Conservation (phyloP, 1,284 basidiomycete species). For the Melampsora americana region DNA sequence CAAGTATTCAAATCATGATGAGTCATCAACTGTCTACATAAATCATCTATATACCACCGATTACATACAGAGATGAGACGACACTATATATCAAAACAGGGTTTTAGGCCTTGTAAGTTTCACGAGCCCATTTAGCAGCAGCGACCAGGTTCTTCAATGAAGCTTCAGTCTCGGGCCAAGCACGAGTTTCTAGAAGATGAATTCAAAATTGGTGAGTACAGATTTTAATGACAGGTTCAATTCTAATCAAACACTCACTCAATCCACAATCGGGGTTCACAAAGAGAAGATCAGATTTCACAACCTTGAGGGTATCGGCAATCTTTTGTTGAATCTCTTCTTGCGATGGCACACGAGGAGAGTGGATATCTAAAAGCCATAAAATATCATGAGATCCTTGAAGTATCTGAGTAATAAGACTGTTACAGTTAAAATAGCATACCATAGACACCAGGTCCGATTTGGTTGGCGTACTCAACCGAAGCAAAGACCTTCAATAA, state of each 20-base stretch:
- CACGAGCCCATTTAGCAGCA: slow-evolving; percentile 44
- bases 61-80: background rate
- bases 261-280: slow-evolving; percentile 81
- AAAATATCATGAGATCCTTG: background rate
- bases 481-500: slow-evolving; percentile 91
- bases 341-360: slow-evolving; percentile 89
- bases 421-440: slow-evolving; percentile 48
- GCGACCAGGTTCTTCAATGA: slow-evolving; percentile 81
- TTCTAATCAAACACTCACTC: slow-evolving; percentile 49
- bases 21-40: background rate
- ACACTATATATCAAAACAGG: background rate
- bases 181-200: slow-evolving; percentile 67
- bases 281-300: slow-evolving; percentile 57
- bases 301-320: slow-evolving; percentile 63
- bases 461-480: slow-evolving; percentile 94
- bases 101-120: slow-evolving; percentile 42
- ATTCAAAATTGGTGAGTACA: background rate
- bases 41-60: background rate
- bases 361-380: slow-evolving; percentile 99
- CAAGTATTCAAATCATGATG: slow-evolving; percentile 3
- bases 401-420: slow-evolving; percentile 53
- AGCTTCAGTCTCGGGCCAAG: slow-evolving; percentile 89
- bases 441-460: slow-evolving; percentile 76
- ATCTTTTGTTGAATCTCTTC: slow-evolving; percentile 95
- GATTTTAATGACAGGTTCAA: background rate